Percentiles rank a stretch among this genome's conserved stretches.
Conservation (phyloP, 2,329 filamentous ascomycete genomes). For the Fusarium falciforme region DNA sequence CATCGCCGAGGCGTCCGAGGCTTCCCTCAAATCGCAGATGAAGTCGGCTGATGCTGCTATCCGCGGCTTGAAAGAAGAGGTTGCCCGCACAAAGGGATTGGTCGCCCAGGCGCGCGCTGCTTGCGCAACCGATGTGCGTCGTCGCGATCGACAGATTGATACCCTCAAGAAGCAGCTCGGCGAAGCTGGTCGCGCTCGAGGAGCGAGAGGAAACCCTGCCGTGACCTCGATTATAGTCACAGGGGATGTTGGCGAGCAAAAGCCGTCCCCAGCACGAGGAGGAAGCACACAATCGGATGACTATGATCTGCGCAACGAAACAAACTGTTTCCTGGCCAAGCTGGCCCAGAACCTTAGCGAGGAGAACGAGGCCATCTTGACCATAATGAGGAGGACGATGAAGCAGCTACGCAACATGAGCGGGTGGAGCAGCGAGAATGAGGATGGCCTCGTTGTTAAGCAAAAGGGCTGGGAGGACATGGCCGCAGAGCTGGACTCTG, state of each 20-base stretch:
- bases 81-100: constrained; percentile 80
- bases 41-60: constrained; percentile 79
- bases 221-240: constrained; percentile 69
- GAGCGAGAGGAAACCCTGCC: constrained; percentile 64
- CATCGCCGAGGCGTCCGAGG: constrained; percentile 75
- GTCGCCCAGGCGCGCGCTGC: constrained; percentile 86
- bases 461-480: constrained; percentile 71
- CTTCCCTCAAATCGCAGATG: constrained; percentile 75
- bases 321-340: constrained; percentile 89
- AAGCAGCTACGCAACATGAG: constrained; percentile 77
- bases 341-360: constrained; percentile 86
- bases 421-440: constrained; percentile 59
- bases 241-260: constrained; percentile 63
- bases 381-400: constrained; percentile 77
- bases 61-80: constrained; percentile 85
- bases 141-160: constrained; percentile 89
- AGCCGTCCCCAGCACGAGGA: constrained; percentile 48
- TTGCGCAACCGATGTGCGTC: constrained; percentile 90
- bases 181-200: constrained; percentile 73
- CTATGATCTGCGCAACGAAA: constrained; percentile 84
- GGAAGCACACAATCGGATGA: constrained; percentile 51
- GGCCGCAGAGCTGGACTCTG: constrained; percentile 77
- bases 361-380: constrained; percentile 87
- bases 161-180: constrained; percentile 87
- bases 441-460: constrained; percentile 47